Conservation (phyloP, 352 stramenopile species). For the Phytophthora idaei region DNA sequence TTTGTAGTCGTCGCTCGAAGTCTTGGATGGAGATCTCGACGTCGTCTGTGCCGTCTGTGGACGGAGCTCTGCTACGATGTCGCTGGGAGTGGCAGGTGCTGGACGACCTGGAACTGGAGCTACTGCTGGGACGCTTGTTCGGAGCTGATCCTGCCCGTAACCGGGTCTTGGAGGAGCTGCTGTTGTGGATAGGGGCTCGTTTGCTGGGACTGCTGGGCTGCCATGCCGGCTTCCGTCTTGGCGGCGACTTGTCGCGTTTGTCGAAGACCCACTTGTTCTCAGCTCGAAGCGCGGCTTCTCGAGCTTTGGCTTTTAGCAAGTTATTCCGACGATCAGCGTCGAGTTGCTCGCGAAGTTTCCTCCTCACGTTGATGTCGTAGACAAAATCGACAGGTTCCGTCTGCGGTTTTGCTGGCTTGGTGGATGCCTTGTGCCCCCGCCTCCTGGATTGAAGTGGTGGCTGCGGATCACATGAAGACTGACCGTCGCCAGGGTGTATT, state of each 20-base stretch:
- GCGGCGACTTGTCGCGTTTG: slow-evolving; percentile 12
- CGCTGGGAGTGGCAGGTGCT: slow-evolving; percentile 26
- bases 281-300: slow-evolving; percentile 49
- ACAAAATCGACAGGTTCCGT: slow-evolving; percentile 62
- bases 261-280: slow-evolving; percentile 56
- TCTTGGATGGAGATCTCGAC: slow-evolving; percentile 43
- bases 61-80: neutral
- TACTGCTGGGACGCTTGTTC: slow-evolving; percentile 7
- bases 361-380: slow-evolving; percentile 66
- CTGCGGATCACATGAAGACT: slow-evolving; percentile 3
- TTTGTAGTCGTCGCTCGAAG: slow-evolving; percentile 48
- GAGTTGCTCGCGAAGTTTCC: slow-evolving; percentile 59
- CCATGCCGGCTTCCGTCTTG: slow-evolving; percentile 23
- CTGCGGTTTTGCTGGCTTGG: slow-evolving; percentile 1
- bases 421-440: slow-evolving; percentile 1
- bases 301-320: slow-evolving; percentile 29
- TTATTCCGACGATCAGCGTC: slow-evolving; percentile 53
- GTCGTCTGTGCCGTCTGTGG: slow-evolving; percentile 22
- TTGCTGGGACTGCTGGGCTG: slow-evolving; percentile 6
- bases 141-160: neutral
- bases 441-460: slow-evolving; percentile 8
- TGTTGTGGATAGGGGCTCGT: neutral
- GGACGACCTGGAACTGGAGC: slow-evolving; percentile 1
- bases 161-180: neutral
- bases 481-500: slow-evolving; percentile 4